Percentiles rank a stretch among this genome's conserved stretches.
Conservation (phyloP, 108 stramenopile species). For the Nitzschia sp. region DNA sequence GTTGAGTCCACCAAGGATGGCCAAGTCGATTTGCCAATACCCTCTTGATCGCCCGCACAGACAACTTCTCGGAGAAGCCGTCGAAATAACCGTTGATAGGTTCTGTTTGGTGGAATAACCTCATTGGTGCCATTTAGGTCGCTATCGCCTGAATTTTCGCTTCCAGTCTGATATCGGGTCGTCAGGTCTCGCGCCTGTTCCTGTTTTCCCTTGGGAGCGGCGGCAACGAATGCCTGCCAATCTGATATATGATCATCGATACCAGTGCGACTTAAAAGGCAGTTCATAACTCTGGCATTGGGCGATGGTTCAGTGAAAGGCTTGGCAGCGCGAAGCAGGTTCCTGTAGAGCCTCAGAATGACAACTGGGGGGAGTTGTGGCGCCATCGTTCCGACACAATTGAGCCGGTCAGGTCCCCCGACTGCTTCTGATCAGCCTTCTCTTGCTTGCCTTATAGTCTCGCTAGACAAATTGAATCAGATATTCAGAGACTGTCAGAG, state of each 20-base stretch:
- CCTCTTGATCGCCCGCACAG: conserved; percentile 28
- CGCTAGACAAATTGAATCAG: too few species aligned
- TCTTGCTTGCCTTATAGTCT: too few species aligned
- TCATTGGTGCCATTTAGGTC: background rate
- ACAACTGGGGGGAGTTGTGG: conserved; percentile 9
- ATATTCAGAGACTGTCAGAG: too few species aligned
- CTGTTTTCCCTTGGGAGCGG: conserved; percentile 1
- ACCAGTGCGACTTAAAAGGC: conserved; percentile 65
- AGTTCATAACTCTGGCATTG: conserved; percentile 43
- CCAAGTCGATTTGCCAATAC: conserved; percentile 34
- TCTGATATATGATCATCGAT: conserved; percentile 57
- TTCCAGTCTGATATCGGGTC: conserved; percentile 10
- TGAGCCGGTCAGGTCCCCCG: background rate
- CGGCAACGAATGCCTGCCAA: conserved; percentile 29
- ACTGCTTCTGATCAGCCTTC: too few species aligned
- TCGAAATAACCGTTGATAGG: conserved; percentile 50
- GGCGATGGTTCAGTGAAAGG: conserved; percentile 62
- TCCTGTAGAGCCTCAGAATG: conserved; percentile 55
- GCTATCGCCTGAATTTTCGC: background rate
- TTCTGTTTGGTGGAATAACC: background rate
- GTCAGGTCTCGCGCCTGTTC: conserved; percentile 29
- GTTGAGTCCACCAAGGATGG: conserved; percentile 36
- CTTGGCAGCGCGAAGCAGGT: conserved; percentile 63
- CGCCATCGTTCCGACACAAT: background rate
- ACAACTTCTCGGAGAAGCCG: conserved; percentile 66